Conservation (phyloP, 106 monocot genomes). For the Dioscorea dumetorum region DNA sequence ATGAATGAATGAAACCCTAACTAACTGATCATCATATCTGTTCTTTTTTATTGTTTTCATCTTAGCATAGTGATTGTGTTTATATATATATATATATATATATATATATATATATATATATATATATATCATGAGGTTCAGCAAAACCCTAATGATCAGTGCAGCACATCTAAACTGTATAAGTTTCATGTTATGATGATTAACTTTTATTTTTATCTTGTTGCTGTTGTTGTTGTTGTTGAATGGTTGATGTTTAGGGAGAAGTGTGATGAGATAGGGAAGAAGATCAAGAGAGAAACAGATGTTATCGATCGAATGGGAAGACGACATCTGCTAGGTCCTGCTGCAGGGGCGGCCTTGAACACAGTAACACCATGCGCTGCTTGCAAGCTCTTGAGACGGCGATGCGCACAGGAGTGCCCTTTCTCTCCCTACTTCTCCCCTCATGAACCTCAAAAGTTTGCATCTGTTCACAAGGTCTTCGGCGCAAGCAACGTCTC, state of each 20-base stretch:
- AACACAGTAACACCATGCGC: slow-evolving; percentile 90
- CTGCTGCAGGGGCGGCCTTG: slow-evolving; percentile 21
- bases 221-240: neutral
- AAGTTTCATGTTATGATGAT: neutral
- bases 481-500: slow-evolving; percentile 98
- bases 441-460: slow-evolving; percentile 92
- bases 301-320: slow-evolving; percentile 35
- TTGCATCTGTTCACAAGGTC: slow-evolving; percentile 90
- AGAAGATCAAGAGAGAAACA: slow-evolving; percentile 69
- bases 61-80: neutral
- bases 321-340: slow-evolving; percentile 29
- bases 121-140: neutral
- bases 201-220: neutral
- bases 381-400: slow-evolving; percentile 80
- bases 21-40: too few species aligned
- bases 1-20: neutral
- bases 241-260: slow-evolving; percentile 19
- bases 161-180: neutral
- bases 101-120: too few species aligned
- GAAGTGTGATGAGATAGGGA: slow-evolving; percentile 48
- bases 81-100: too few species aligned
- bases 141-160: neutral
- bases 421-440: slow-evolving; percentile 97
- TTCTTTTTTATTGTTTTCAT: slow-evolving; percentile 1
- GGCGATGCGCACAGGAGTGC: slow-evolving; percentile 92